Percentiles rank a stretch among this genome's conserved stretches.
Evolutionary conservation across 2,329 filamentous ascomycete genomes (phyloP).

Genomic region (Xylariaceae sp.): DNA sequence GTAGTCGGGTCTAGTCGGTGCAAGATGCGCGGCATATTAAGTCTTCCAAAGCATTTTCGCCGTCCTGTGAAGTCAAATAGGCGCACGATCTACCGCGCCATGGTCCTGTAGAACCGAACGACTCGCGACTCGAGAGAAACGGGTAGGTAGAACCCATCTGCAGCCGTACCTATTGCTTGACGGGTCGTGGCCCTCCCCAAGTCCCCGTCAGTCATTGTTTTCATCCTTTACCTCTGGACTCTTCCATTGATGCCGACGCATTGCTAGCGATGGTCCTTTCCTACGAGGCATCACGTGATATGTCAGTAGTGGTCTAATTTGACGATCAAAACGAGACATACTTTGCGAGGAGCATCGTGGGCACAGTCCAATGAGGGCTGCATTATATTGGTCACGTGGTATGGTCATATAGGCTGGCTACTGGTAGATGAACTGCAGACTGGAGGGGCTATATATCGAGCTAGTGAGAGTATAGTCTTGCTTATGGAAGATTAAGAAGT

Average conservation of each 20-base stretch:
- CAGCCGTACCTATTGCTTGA: conserved; percentile 9
- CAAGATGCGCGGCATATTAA: too few relatives aligned
- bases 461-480: conserved; percentile 1
- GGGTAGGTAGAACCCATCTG: background rate
- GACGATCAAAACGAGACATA: conserved; percentile 2
- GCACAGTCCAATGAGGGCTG: background rate
- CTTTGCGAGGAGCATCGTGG: conserved; percentile 16
- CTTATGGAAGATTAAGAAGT: conserved; percentile 10
- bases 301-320: conserved; percentile 6
- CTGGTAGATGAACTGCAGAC: background rate
- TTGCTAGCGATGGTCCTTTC: background rate
- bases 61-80: background rate
- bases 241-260: background rate
- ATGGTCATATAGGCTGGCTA: background rate
- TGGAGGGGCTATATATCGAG: background rate
- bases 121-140: background rate
- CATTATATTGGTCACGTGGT: conserved; percentile 7
- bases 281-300: conserved; percentile 5
- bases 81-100: background rate
- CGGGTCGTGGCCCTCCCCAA: background rate
- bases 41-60: background rate
- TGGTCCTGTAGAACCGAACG: background rate
- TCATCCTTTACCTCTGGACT: conserved; percentile 9
- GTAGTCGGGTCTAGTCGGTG: too few relatives aligned
- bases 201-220: background rate